phyloP scores from a whole-genome alignment of 1,139 yeast genomes.

The Yamadazyma jaroonii region DNA sequence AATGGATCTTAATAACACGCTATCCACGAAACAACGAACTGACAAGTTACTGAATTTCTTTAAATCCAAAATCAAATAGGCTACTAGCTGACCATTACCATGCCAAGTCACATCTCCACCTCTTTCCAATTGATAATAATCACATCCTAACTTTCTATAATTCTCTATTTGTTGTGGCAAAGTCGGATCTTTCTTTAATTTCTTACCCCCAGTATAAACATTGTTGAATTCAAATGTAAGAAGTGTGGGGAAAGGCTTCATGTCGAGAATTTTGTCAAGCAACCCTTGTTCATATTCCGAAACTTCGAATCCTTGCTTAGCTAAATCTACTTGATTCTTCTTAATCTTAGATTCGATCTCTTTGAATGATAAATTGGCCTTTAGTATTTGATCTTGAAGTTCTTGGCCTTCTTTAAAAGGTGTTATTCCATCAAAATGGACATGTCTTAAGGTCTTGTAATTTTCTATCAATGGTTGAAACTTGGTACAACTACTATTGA shows the following conservation, averaged over 20 bases:
- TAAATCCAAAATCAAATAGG: conserved; percentile 79
- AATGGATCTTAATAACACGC: conserved; percentile 63
- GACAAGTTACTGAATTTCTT: conserved; percentile 56
- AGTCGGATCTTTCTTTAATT: conserved; percentile 55
- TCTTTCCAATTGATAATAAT: conserved; percentile 70
- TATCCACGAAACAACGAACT: conserved; percentile 71
- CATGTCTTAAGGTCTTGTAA: conserved; percentile 50
- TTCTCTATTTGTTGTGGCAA: conserved; percentile 31
- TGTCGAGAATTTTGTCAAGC: conserved; percentile 40
- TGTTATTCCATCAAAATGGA: conserved; percentile 57
- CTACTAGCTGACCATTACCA: conserved; percentile 91
- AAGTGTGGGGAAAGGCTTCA: conserved; percentile 62
- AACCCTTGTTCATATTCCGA: conserved; percentile 47
- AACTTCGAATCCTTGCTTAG: conserved; percentile 37
- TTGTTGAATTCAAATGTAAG: conserved; percentile 81
- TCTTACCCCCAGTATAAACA: conserved; percentile 86
- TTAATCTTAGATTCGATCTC: conserved; percentile 48
- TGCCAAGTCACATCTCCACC: conserved; percentile 99
- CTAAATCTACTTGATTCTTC: conserved; percentile 34
- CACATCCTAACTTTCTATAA: conserved; percentile 39
- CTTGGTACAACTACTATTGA: conserved; percentile 13
- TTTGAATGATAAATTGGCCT: conserved; percentile 63
- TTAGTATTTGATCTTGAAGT: conserved; percentile 61
- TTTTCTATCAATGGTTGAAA: conserved; percentile 33
- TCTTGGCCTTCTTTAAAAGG: conserved; percentile 57